Percentiles rank a stretch among this genome's conserved stretches.
Evolutionary conservation across 371 early-diverging fungal species (phyloP).

Genomic region (Mucor ambiguus): DNA sequence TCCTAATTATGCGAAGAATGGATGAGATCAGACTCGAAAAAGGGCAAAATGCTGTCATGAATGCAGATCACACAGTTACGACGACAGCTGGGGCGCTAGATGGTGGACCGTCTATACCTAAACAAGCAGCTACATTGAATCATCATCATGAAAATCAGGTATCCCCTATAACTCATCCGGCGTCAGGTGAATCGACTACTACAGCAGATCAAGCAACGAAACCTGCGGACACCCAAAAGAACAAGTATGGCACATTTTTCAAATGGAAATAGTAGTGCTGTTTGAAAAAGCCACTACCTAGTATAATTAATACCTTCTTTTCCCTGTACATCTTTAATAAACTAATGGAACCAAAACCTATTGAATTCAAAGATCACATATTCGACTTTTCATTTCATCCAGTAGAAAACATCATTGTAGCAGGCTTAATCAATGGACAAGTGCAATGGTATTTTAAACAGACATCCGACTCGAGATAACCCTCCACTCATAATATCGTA

Average conservation of each 20-base stretch:
- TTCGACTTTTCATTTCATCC: conserved; percentile 83
- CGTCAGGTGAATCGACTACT: background rate
- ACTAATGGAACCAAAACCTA: conserved; percentile 11
- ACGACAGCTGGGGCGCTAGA: background rate
- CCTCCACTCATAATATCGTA: background rate
- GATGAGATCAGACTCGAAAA: conserved; percentile 43
- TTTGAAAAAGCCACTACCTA: conserved; percentile 2
- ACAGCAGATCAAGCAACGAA: background rate
- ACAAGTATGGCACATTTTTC: conserved; percentile 19
- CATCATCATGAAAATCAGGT: background rate
- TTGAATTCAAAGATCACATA: conserved; percentile 49
- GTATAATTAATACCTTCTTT: background rate
- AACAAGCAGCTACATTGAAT: background rate
- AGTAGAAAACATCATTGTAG: conserved; percentile 60
- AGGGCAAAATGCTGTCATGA: conserved; percentile 8
- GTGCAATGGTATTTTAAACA: conserved; percentile 63
- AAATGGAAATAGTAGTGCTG: background rate
- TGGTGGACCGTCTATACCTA: background rate
- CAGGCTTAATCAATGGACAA: conserved; percentile 76
- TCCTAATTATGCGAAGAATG: conserved; percentile 37
- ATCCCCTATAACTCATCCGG: background rate
- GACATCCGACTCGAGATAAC: background rate
- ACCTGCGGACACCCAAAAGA: background rate
- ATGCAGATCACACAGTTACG: conserved; percentile 1
- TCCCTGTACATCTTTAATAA: background rate